Base-by-base conservation (phyloP, 306 rosid genomes). In the Acacia crassicarpa region DNA sequence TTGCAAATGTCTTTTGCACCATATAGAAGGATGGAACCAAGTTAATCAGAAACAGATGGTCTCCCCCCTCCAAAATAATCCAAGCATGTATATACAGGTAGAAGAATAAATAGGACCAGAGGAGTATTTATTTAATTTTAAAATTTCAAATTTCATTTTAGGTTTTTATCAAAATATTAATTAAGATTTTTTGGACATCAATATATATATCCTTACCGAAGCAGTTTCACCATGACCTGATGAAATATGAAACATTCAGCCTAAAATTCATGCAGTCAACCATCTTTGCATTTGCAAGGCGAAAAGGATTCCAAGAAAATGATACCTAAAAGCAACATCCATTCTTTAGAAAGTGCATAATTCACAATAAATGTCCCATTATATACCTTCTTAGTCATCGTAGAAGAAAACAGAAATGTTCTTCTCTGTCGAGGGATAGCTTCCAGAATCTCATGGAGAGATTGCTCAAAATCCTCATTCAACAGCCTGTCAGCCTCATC, bases 401-500 rank as follows among this genome's bases (percentile, higher is more conserved):
- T 95, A 76, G 99, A 98, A 82, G 99, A 95, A 88, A 95, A 95
- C 75, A 95, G 82, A 87, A 91, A 95, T 22, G 99, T 95, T 85
- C 88, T 92, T 59, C 99, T 85, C 46, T 93, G 91, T 66, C 84
- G 93, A 66, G 99, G 98, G 78, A 95, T 88, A 71, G 65, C 49
- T 77, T 79, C 81, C 76, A 95, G 83, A 82, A 95, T 92, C 83
- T 95, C 97, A 89, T 91, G 90, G 46, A 95, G 86, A 33, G 96
- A 81, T 83, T 91, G 93, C 87, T 95, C 92, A 49, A 93, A 95
- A 74, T 93, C 97, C 78, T 95, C 97, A 75, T 93, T 91, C 83
- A 93, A 86, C 82, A 95, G 80, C 75, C 96, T 89, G 79, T 95
- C 99, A 17, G 99, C 99, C 87, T 95, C 99, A 84, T 95, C 99